Base-by-base conservation (phyloP, 129 eudicot genomes). In the Solidago caesia region DNA sequence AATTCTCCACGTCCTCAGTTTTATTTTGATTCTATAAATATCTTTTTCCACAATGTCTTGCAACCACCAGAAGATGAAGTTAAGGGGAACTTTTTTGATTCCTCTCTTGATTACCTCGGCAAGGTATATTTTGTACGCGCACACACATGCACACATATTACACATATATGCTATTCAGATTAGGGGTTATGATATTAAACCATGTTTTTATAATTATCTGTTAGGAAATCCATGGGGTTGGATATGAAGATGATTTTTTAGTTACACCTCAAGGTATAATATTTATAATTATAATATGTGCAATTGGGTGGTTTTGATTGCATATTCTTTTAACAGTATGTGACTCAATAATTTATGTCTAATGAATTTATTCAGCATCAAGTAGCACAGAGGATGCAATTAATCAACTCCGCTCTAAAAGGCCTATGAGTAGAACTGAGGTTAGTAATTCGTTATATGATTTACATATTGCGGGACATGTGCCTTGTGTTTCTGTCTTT, bases 1-100 rank as follows among this genome's bases (percentile, higher is more conserved):
- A 94, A 94, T 80, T 90, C 98, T 27, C 97, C 96, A 10, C 96
- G 98, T 41, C 98, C 98, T 71, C 97, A 90, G 44, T 94, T 94
- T 65, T 94, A 94, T 82, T 94, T 94, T 67, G 98, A 94, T 85
- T 94, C 98, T 16, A 91, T 94, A 77, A 94, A 91, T 62, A 90
- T 94, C 27, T 94, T 94, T 70, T 94, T 94, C 85, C 92, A 90
- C 80, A 94, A 94, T 49, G 93, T 94, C 33, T 82, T 94, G 80
- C 98, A 85, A 77, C 98, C 98, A 55, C 98, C 97, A 5, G 86
- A 82, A 75, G 92, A 87, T 73, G 95, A 83, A 76, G 84, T 75
- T 64, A 85, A 81, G 26, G 88, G 82, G 44, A 67, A 86, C 72
- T 89, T 82, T 73, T 85, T 88, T 56, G 96, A 87, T 62, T 62